These are phyloP conservation scores for Trichoderma asperellum DNA, from an alignment of 2,329 filamentous ascomycete species.

Conservation along the genomic window DNA sequence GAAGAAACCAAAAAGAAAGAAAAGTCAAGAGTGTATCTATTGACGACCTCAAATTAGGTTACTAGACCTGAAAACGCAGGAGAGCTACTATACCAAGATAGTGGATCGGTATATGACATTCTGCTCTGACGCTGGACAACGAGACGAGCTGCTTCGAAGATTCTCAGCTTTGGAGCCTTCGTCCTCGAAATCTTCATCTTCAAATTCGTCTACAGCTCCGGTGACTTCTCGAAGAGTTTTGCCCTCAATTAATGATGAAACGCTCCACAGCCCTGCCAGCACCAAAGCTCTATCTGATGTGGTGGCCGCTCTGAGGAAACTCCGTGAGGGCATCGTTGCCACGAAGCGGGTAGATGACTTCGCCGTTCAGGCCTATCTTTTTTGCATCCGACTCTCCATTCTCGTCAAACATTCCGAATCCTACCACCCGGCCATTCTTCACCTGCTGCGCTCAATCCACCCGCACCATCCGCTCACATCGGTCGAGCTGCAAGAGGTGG, in stretches of 20 bases:
- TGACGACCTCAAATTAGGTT: conserved; percentile 53
- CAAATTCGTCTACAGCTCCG: not conserved
- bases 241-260: conserved; percentile 15
- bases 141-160: conserved; percentile 73
- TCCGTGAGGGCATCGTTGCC: conserved; percentile 86
- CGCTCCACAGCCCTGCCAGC: conserved; percentile 41
- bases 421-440: conserved; percentile 83
- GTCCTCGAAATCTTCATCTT: conserved; percentile 23
- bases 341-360: conserved; percentile 78
- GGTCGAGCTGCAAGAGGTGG: conserved; percentile 77
- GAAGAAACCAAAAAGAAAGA: too few species aligned
- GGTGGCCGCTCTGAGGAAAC: conserved; percentile 83
- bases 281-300: conserved; percentile 72
- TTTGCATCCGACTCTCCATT: conserved; percentile 83
- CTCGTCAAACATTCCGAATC: conserved; percentile 82
- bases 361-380: conserved; percentile 86
- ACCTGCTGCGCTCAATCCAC: conserved; percentile 76
- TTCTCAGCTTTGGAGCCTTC: conserved; percentile 65
- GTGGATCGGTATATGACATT: conserved; percentile 88
- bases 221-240: not conserved
- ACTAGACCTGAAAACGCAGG: conserved; percentile 76
- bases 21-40: not conserved
- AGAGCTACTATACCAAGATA: conserved; percentile 84
- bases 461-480: conserved; percentile 67
- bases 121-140: conserved; percentile 73